These are phyloP conservation scores for Lithospermum erythrorhizon DNA, from an alignment of 257 asterid genomes.

Conservation along the genomic window DNA sequence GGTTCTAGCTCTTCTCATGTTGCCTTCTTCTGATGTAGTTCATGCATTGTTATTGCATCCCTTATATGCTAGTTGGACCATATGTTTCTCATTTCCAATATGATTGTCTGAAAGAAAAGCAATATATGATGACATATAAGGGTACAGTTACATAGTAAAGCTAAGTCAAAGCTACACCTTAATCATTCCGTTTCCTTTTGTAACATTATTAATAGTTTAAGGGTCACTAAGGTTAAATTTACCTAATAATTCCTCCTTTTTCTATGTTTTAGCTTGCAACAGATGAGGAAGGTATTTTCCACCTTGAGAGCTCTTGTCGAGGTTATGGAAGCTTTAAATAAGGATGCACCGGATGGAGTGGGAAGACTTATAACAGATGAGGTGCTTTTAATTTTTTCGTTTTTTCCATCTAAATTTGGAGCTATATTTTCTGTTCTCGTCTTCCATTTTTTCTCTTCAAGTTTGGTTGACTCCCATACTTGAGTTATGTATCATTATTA, in stretches of 20 bases:
- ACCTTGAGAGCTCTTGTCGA: constrained; percentile 87
- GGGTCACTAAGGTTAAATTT: too few species aligned
- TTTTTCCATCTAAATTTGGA: constrained; percentile 3
- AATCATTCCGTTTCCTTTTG: too few species aligned
- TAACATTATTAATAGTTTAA: too few species aligned
- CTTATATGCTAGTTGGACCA: too few species aligned
- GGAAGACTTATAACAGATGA: constrained; percentile 73
- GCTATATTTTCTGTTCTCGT: not conserved
- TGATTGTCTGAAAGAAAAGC: too few species aligned
- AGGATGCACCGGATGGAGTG: constrained; percentile 73
- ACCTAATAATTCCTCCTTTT: constrained; percentile 9
- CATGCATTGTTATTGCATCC: not conserved
- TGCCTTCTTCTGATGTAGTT: not conserved
- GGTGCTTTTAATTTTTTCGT: constrained; percentile 31
- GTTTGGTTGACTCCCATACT: not conserved
- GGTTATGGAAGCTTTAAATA: constrained; percentile 86
- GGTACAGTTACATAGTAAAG: too few species aligned
- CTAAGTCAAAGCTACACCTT: too few species aligned
- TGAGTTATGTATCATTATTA: too few species aligned
- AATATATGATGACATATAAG: too few species aligned
- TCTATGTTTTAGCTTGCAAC: constrained; percentile 48
- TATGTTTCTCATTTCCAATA: too few species aligned
- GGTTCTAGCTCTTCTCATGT: not conserved
- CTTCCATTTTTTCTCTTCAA: not conserved
- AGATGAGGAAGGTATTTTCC: constrained; percentile 71